Evolutionary conservation across 352 stramenopile genomes (phyloP).

Genomic region (Blastocystis sp.): DNA sequence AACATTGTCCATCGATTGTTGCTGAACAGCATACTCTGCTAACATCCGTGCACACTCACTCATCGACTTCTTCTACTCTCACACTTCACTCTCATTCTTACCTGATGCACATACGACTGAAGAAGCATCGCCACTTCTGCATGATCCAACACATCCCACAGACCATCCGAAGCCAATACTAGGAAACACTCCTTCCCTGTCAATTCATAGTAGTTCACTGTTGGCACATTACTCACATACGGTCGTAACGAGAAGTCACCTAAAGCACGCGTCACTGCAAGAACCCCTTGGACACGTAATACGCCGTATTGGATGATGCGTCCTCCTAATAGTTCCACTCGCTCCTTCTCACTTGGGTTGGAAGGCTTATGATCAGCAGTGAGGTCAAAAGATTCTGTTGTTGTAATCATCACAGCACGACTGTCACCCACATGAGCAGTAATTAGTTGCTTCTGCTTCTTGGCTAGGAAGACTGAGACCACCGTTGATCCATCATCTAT

Average conservation of each 20-base stretch:
- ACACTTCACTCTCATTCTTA: neutral
- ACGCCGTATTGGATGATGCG: conserved; percentile 81
- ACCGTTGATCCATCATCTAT: conserved; percentile 78
- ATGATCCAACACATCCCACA: conserved; percentile 83
- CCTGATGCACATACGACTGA: conserved; percentile 65
- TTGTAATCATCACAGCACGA: conserved; percentile 77
- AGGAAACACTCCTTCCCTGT: conserved; percentile 75
- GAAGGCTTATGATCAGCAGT: conserved; percentile 83
- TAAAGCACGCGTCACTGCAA: conserved; percentile 81
- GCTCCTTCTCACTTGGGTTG: conserved; percentile 77
- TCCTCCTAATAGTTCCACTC: conserved; percentile 78
- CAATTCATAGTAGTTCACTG: conserved; percentile 65
- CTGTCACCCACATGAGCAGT: conserved; percentile 82
- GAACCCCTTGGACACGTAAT: conserved; percentile 83
- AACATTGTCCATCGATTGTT: conserved; percentile 82
- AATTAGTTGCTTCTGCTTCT: conserved; percentile 71
- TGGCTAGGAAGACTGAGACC: conserved; percentile 74
- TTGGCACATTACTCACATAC: conserved; percentile 71
- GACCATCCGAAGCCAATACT: conserved; percentile 79
- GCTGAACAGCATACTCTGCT: conserved; percentile 76
- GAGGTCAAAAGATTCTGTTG: conserved; percentile 72
- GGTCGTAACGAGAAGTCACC: conserved; percentile 82
- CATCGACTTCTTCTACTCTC: conserved; percentile 64
- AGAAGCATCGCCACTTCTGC: conserved; percentile 74
- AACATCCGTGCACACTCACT: conserved; percentile 73